A percentile compares a stretch with the other conserved stretches of the same genome.
Evolutionary conservation across 768 basidiomycete genomes (phyloP).

Genomic region (Tylopilus vinaceipallidus): DNA sequence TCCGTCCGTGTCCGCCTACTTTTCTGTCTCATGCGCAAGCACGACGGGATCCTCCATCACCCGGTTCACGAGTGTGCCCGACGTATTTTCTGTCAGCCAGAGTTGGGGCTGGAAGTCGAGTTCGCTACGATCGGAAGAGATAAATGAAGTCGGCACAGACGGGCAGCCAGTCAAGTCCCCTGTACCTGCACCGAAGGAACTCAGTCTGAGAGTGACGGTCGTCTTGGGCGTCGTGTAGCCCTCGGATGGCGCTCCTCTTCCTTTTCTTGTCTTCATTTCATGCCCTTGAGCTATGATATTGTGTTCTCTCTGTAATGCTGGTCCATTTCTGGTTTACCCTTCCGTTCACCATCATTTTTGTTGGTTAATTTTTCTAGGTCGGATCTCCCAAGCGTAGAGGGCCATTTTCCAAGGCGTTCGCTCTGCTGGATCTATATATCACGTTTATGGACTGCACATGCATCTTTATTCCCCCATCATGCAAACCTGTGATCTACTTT

Average conservation of each 20-base stretch:
- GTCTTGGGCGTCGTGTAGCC: conserved; percentile 69
- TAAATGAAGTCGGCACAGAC: conserved; percentile 39
- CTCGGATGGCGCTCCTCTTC: background rate
- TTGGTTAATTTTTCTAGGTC: background rate
- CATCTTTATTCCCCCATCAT: no score
- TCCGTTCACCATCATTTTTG: background rate
- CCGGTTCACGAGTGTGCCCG: conserved; percentile 81
- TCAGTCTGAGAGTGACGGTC: conserved; percentile 77
- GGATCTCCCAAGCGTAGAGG: background rate
- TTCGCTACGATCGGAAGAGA: conserved; percentile 50
- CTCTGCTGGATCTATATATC: background rate
- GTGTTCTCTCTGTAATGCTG: background rate
- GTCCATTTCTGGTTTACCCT: background rate
- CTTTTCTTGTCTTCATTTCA: background rate
- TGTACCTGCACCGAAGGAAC: conserved; percentile 37
- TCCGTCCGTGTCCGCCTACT: conserved; percentile 71
- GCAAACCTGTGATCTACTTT: no score
- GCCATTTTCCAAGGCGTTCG: background rate
- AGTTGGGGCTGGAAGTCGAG: conserved; percentile 92
- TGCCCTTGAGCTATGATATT: conserved; percentile 6
- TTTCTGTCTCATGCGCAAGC: conserved; percentile 78
- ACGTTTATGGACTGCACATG: background rate
- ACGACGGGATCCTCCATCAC: conserved; percentile 81
- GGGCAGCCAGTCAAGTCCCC: conserved; percentile 31
- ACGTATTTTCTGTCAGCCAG: conserved; percentile 79